Percentiles rank a stretch among this genome's conserved stretches.
phyloP scores from a whole-genome alignment of 306 rosid genomes.

The Hippophae gyantsensis region DNA sequence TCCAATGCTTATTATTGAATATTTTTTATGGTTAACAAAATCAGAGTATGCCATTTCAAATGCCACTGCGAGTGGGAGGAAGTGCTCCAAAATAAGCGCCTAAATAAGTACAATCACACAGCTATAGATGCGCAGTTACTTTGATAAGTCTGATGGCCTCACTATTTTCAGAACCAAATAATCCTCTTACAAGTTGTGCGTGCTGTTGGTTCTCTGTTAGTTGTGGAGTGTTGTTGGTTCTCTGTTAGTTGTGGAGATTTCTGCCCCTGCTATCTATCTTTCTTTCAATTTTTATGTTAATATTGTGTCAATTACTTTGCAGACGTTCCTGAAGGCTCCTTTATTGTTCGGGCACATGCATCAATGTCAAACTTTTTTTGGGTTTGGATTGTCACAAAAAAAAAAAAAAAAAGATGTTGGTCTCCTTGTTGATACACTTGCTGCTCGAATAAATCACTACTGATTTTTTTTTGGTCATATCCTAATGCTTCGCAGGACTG shows the following conservation, averaged over 20 bases:
- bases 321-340: slow-evolving; percentile 98
- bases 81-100: slow-evolving; percentile 85
- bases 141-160: slow-evolving; percentile 82
- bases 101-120: slow-evolving; percentile 72
- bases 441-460: too few relatives aligned
- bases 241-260: slow-evolving; percentile 12
- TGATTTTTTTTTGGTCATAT: not conserved
- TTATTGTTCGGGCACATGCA: slow-evolving; percentile 85
- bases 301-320: slow-evolving; percentile 18
- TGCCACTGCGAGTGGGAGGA: slow-evolving; percentile 96
- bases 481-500: slow-evolving; percentile 57
- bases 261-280: not conserved
- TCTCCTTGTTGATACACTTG: not conserved
- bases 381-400: not conserved
- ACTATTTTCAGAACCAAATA: slow-evolving; percentile 45
- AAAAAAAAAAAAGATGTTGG: not conserved
- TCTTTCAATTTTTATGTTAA: slow-evolving; percentile 1
- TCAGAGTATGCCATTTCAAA: slow-evolving; percentile 91
- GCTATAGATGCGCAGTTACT: slow-evolving; percentile 70
- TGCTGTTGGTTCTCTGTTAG: slow-evolving; percentile 23
- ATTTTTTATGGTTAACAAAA: slow-evolving; percentile 71
- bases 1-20: slow-evolving; percentile 77
- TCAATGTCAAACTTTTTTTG: slow-evolving; percentile 54
- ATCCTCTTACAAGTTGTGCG: slow-evolving; percentile 77
- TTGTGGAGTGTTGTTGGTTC: too few relatives aligned